Evolutionary conservation across 306 rosid genomes (phyloP).

Genomic region (Quercus aquifolioides): DNA sequence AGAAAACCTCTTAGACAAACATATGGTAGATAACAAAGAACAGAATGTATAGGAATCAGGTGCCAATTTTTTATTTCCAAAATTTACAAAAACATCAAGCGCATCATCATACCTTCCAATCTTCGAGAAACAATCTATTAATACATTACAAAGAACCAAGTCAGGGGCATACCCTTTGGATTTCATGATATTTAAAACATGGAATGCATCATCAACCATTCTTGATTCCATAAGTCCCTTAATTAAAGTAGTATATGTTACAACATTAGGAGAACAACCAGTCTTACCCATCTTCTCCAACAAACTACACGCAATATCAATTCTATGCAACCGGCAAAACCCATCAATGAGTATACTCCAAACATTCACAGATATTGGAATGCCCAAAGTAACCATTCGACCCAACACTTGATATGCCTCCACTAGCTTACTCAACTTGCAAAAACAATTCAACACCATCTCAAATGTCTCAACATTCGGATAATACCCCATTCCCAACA

Average conservation of each 20-base stretch:
- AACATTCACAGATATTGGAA: constrained; percentile 28
- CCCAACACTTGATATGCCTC: constrained; percentile 55
- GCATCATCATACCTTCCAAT: constrained; percentile 50
- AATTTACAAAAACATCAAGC: constrained; percentile 27
- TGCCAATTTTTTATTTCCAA: constrained; percentile 25
- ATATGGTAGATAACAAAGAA: constrained; percentile 38
- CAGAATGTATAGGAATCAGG: constrained; percentile 53
- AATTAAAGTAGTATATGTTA: constrained; percentile 56
- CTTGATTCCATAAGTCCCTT: constrained; percentile 51
- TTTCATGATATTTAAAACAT: constrained; percentile 34
- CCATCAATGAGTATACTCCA: constrained; percentile 53
- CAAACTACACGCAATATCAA: constrained; percentile 35
- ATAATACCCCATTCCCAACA: constrained; percentile 39
- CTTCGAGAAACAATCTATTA: constrained; percentile 56
- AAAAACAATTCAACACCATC: constrained; percentile 46
- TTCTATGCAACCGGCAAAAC: constrained; percentile 30
- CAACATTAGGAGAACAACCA: constrained; percentile 42
- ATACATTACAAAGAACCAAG: constrained; percentile 51
- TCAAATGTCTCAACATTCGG: constrained; percentile 43
- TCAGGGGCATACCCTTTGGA: constrained; percentile 41
- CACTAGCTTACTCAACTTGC: constrained; percentile 37
- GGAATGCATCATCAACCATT: constrained; percentile 37
- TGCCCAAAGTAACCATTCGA: constrained; percentile 46
- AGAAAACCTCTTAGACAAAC: constrained; percentile 36
- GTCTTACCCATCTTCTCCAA: constrained; percentile 40